These are phyloP conservation scores for Globisporangium polare DNA, from an alignment of 352 stramenopile species.

Conservation along the genomic window DNA sequence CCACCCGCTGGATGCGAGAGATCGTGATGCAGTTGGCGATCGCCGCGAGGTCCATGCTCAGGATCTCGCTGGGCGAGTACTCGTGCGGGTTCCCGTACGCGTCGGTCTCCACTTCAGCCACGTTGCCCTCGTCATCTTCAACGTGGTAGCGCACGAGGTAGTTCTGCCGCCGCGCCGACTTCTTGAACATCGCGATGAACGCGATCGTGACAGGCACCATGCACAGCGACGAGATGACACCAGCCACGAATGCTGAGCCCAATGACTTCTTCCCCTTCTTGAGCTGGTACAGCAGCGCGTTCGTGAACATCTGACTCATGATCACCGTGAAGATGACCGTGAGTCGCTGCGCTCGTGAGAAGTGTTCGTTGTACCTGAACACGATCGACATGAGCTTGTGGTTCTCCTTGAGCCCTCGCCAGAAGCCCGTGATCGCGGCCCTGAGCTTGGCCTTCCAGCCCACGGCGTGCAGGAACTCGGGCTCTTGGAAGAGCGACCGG, in stretches of 20 bases:
- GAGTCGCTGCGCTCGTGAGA: slow-evolving; percentile 52
- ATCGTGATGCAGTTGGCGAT: slow-evolving; percentile 43
- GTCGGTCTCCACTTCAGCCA: slow-evolving; percentile 60
- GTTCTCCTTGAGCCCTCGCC: slow-evolving; percentile 46
- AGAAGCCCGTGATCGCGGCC: slow-evolving; percentile 39
- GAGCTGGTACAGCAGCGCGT: slow-evolving; percentile 58
- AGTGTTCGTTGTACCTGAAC: slow-evolving; percentile 75
- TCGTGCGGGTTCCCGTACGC: slow-evolving; percentile 51
- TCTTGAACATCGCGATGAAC: slow-evolving; percentile 75
- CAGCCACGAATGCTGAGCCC: slow-evolving; percentile 48
- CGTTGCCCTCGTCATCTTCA: slow-evolving; percentile 53
- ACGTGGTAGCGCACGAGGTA: slow-evolving; percentile 65
- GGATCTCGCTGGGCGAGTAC: slow-evolving; percentile 41
- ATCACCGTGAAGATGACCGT: slow-evolving; percentile 70
- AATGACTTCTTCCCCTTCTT: slow-evolving; percentile 38
- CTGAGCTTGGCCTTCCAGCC: slow-evolving; percentile 37
- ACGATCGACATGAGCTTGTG: slow-evolving; percentile 69
- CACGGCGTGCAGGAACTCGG: slow-evolving; percentile 50
- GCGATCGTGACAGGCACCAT: slow-evolving; percentile 62
- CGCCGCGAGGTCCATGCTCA: slow-evolving; percentile 51
- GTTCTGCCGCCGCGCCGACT: slow-evolving; percentile 48
- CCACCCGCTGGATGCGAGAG: slow-evolving; percentile 23
- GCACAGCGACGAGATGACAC: slow-evolving; percentile 53
- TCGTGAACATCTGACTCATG: slow-evolving; percentile 73
- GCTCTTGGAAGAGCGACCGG: slow-evolving; percentile 54